These are phyloP conservation scores for Plasmopara halstedii DNA, from an alignment of 352 stramenopile genomes.

Conservation along the genomic window DNA sequence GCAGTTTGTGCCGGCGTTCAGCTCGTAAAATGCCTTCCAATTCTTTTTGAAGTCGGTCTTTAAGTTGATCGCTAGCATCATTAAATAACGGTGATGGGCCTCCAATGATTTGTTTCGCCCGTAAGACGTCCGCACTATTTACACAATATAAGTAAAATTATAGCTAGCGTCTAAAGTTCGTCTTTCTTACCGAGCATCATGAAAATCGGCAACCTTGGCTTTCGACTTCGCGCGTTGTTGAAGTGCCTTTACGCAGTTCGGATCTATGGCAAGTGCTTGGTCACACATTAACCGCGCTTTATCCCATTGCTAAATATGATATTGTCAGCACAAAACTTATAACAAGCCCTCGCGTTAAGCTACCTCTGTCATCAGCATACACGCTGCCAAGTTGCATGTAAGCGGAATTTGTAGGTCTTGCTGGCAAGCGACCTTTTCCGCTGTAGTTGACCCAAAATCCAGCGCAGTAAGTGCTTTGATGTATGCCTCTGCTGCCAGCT, in stretches of 20 bases:
- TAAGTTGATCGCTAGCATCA: constrained; percentile 3
- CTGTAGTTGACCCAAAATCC: constrained; percentile 38
- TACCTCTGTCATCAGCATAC: constrained; percentile 66
- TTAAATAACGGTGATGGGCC: constrained; percentile 5
- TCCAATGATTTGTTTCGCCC: constrained; percentile 24
- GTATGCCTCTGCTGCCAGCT: constrained; percentile 53
- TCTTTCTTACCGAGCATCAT: constrained; percentile 42
- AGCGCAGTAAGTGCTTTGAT: constrained; percentile 61
- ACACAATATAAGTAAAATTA: background rate
- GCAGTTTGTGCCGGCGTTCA: constrained; percentile 34
- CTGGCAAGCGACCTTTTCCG: constrained; percentile 37
- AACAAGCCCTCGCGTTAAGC: background rate
- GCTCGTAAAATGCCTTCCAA: constrained; percentile 38
- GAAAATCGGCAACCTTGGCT: constrained; percentile 38
- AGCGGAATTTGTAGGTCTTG: constrained; percentile 52
- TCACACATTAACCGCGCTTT: constrained; percentile 57
- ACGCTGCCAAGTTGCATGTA: constrained; percentile 73
- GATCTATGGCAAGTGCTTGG: constrained; percentile 42
- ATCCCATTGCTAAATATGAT: constrained; percentile 49
- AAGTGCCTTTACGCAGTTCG: constrained; percentile 41
- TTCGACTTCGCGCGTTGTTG: constrained; percentile 59
- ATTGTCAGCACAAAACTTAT: too few relatives aligned
- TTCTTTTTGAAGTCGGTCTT: constrained; percentile 37
- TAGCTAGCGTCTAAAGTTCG: background rate
- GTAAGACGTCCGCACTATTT: constrained; percentile 22